Base-by-base conservation (phyloP, 1,284 basidiomycete genomes). In the Cryptococcus sp. region DNA sequence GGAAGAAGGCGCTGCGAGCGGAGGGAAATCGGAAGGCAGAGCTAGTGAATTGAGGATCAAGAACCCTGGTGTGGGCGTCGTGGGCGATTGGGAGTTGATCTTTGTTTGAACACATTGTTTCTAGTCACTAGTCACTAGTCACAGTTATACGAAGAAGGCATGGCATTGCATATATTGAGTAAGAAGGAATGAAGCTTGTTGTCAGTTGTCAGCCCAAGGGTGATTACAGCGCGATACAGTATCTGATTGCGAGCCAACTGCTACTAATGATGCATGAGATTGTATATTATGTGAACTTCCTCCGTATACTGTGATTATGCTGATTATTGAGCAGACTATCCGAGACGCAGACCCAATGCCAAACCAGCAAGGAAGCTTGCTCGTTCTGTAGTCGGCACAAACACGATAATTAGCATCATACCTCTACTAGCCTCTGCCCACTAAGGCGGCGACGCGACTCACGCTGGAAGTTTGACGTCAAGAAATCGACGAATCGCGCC, bases 391-490 rank as follows among this genome's bases (percentile, higher is more conserved):
- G 6, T 45, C 57, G 50, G 56, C 35, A 31, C 5, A 15, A 5
- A 3, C 22, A 44, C 25, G n/a, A n/a, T n/a, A 13, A 40, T 48
- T 16, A 51, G 42, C 40, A 17, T 38, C 5, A 27, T 45, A 35
- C 10, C 11, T 19, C 16, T 42, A 16, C 4, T 20, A 11, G 13
- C 20, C 11, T n/a, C 5, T 17, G 20, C 7, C 5, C 44, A 13
- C 15, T 3, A 16, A 44, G 44, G 50, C 6, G 46, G 15, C 19
- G n/a, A 5, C 42, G 31, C 5, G 8, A 74, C 77, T 74, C 61
- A 78, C 78, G 89, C 73, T 93, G 93, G 81, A 97, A 97, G 77
- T 96, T 90, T 23, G 91, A 89, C 0, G 90, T 91, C 72, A 97
- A 81, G 81, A 97, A 97, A 78, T 93, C 82, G 40, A 92, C 80